Conservation (phyloP, 2,329 filamentous ascomycete species). For the Claviceps pusilla region DNA sequence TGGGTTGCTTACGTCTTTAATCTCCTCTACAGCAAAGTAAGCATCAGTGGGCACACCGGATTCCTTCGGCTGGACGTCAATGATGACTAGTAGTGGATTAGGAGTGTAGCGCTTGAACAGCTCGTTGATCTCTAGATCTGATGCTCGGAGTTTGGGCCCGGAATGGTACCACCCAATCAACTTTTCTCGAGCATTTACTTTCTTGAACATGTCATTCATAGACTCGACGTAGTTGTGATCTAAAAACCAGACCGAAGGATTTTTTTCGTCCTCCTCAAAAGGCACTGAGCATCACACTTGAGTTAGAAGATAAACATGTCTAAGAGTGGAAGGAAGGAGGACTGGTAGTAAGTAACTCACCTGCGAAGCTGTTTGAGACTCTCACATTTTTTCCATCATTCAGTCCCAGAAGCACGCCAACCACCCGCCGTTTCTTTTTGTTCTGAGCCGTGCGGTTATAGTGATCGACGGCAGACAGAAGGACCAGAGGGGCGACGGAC, state of each 20-base stretch:
- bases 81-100: constrained; percentile 90
- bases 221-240: constrained; percentile 99
- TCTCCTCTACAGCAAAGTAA: constrained; percentile 98
- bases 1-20: constrained; percentile 75
- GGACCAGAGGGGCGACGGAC: constrained; percentile 91
- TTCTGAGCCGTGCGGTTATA: constrained; percentile 86
- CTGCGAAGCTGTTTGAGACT: constrained; percentile 97
- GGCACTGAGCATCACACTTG: constrained; percentile 46
- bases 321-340: background rate
- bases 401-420: constrained; percentile 86
- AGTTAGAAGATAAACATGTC: constrained; percentile 6
- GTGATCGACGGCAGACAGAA: constrained; percentile 95
- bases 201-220: constrained; percentile 99
- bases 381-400: constrained; percentile 93
- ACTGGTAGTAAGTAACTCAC: constrained; percentile 30
- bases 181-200: constrained; percentile 97
- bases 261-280: constrained; percentile 97
- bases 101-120: constrained; percentile 98
- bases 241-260: constrained; percentile 96
- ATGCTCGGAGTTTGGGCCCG: constrained; percentile 87
- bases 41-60: constrained; percentile 95
- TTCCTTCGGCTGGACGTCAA: constrained; percentile 96
- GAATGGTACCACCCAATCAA: constrained; percentile 99
- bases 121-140: constrained; percentile 97
- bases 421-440: constrained; percentile 72